These are phyloP conservation scores for Aphanomyces euteiches DNA, from an alignment of 352 stramenopile genomes.

Conservation along the genomic window DNA sequence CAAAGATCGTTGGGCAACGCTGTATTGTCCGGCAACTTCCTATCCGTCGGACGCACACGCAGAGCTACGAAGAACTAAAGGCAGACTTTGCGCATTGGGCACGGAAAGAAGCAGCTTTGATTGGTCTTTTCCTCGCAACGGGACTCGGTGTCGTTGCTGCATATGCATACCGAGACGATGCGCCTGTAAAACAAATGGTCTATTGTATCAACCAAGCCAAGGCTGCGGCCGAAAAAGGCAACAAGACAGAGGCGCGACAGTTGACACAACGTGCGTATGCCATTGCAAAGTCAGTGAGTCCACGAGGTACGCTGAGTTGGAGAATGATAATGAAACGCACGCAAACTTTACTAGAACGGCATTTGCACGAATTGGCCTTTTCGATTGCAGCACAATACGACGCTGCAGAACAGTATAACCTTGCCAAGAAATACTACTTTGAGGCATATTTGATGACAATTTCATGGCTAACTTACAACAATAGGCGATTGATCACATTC, in stretches of 20 bases:
- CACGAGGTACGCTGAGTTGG: slow-evolving; percentile 41
- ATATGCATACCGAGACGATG: slow-evolving; percentile 63
- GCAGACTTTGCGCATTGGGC: slow-evolving; percentile 62
- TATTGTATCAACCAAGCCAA: slow-evolving; percentile 39
- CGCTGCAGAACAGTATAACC: slow-evolving; percentile 39
- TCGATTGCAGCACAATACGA: slow-evolving; percentile 74
- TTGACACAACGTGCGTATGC: slow-evolving; percentile 65
- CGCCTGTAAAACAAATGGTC: slow-evolving; percentile 54
- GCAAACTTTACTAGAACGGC: slow-evolving; percentile 46
- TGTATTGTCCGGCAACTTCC: too few species aligned
- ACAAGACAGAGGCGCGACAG: slow-evolving; percentile 49
- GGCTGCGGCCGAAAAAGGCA: background rate
- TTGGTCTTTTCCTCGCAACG: slow-evolving; percentile 44
- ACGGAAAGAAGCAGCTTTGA: slow-evolving; percentile 46
- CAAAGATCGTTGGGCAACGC: too few species aligned
- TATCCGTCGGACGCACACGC: background rate
- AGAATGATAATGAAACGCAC: background rate
- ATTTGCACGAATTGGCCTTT: slow-evolving; percentile 76
- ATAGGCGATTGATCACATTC: slow-evolving; percentile 47
- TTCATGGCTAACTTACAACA: background rate
- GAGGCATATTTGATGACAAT: slow-evolving; percentile 33
- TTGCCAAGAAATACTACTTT: slow-evolving; percentile 64
- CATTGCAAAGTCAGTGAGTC: slow-evolving; percentile 60
- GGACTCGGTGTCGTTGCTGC: slow-evolving; percentile 57
- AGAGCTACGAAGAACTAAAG: slow-evolving; percentile 50